phyloP scores from a whole-genome alignment of 371 early-diverging fungal species.

The Blyttiomyces sp. region DNA sequence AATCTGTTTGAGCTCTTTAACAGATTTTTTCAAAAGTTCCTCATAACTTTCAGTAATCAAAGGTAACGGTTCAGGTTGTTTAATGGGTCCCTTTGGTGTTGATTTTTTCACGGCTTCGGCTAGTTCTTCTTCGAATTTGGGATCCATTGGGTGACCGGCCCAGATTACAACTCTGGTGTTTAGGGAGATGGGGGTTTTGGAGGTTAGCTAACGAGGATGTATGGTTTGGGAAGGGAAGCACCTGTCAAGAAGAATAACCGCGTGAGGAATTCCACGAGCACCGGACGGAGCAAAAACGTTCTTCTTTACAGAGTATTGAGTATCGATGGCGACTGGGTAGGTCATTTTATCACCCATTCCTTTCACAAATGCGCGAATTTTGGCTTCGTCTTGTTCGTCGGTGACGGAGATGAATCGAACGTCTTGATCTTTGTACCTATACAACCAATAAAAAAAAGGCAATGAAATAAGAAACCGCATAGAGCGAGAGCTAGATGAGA shows the following conservation, averaged over 20 bases:
- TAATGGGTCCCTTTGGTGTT: no score
- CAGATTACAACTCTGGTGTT: no score
- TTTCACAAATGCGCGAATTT: constrained; percentile 6
- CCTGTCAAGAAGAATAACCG: constrained; percentile 1
- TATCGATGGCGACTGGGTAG: constrained; percentile 24
- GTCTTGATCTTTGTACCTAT: constrained; percentile 6
- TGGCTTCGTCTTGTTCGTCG: constrained; percentile 14
- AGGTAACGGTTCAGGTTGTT: neutral
- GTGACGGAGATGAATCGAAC: constrained; percentile 24
- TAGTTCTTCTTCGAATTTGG: constrained; percentile 9
- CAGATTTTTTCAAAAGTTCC: constrained; percentile 1
- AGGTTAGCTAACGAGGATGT: no score
- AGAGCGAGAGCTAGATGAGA: neutral
- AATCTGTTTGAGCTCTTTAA: constrained; percentile 5
- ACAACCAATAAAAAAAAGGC: neutral
- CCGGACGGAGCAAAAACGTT: constrained; percentile 19
- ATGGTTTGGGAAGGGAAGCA: no score
- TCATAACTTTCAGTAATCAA: neutral
- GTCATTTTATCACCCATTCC: constrained; percentile 10
- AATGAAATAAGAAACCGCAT: no score
- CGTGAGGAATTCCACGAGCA: constrained; percentile 20
- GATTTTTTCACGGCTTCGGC: no score
- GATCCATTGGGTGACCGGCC: constrained; percentile 18
- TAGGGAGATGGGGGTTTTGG: no score
- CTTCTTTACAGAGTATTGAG: neutral